A percentile compares a stretch with the other conserved stretches of the same genome.
Evolutionary conservation across 306 rosid genomes (phyloP).

Genomic region (Casuarina glauca): DNA sequence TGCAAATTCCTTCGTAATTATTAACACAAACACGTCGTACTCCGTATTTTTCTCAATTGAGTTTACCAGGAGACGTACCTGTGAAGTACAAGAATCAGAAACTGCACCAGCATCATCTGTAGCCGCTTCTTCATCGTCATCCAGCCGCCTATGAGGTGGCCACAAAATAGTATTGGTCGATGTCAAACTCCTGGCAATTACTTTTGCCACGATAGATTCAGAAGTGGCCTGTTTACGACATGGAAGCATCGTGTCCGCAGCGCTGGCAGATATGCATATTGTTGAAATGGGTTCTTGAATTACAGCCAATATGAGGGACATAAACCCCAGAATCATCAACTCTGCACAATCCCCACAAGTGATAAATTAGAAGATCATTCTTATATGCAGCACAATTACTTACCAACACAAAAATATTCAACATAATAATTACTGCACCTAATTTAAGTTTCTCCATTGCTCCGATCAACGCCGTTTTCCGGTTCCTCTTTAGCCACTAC

Average conservation of each 20-base stretch:
- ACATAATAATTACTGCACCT: slow-evolving; percentile 18
- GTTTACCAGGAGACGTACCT: not conserved
- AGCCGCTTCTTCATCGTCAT: slow-evolving; percentile 5
- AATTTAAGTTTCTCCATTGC: slow-evolving; percentile 40
- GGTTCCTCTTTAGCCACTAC: slow-evolving; percentile 32
- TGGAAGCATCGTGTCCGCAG: slow-evolving; percentile 42
- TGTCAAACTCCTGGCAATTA: not conserved
- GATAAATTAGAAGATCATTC: not conserved
- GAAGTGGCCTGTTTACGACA: slow-evolving; percentile 13
- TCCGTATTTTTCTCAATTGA: not conserved
- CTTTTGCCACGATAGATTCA: not conserved
- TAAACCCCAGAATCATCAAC: slow-evolving; percentile 45
- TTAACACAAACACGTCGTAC: not conserved
- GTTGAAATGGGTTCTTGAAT: slow-evolving; percentile 34
- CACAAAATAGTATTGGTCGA: not conserved
- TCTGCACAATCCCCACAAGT: slow-evolving; percentile 18
- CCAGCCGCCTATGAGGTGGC: slow-evolving; percentile 11
- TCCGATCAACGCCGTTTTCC: slow-evolving; percentile 29
- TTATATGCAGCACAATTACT: no score
- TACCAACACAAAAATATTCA: not conserved
- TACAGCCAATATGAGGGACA: slow-evolving; percentile 35
- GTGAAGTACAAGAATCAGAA: slow-evolving; percentile 29
- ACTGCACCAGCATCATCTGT: not conserved
- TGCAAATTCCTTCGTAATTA: slow-evolving; percentile 20
- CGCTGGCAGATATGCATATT: slow-evolving; percentile 33